Percentiles rank a stretch among this genome's conserved stretches.
These are phyloP conservation scores for Atkinsonella hypoxylon DNA, from an alignment of 2,329 filamentous ascomycete genomes.

Conservation along the genomic window DNA sequence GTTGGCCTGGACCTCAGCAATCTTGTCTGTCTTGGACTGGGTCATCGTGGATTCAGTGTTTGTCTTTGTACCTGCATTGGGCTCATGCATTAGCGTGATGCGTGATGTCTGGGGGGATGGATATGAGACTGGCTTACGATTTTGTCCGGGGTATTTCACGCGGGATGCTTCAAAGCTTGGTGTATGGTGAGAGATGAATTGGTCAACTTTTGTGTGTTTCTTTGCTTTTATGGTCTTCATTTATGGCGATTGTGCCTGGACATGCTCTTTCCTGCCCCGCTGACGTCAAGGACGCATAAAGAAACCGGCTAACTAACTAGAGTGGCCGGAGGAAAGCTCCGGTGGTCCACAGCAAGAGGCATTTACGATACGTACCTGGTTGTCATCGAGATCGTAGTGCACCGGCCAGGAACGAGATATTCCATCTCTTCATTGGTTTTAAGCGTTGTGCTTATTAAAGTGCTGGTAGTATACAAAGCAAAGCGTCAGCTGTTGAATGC, in stretches of 20 bases:
- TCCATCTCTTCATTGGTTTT: not conserved
- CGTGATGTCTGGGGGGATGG: not conserved
- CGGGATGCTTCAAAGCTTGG: too few relatives aligned
- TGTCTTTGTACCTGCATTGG: not conserved
- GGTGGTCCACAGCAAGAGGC: not conserved
- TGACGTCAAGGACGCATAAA: not conserved
- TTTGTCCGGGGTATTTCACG: too few relatives aligned
- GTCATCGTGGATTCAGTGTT: constrained; percentile 17
- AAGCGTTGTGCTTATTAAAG: too few relatives aligned
- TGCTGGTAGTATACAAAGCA: too few relatives aligned
- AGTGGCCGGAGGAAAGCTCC: not conserved
- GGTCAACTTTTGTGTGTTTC: not conserved
- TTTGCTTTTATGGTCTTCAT: not conserved
- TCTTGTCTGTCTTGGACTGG: constrained; percentile 48
- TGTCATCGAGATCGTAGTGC: not conserved
- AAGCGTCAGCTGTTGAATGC: too few relatives aligned
- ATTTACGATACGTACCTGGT: not conserved
- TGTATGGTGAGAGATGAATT: not conserved
- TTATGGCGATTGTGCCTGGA: not conserved
- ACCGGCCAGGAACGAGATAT: too few relatives aligned
- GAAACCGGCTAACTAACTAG: not conserved
- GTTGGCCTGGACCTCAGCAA: constrained; percentile 57
- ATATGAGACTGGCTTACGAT: not conserved
- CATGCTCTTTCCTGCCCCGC: not conserved
- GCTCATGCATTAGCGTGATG: not conserved